Evolutionary conservation across 768 basidiomycete genomes (phyloP).

Genomic region (Suillus sp.): DNA sequence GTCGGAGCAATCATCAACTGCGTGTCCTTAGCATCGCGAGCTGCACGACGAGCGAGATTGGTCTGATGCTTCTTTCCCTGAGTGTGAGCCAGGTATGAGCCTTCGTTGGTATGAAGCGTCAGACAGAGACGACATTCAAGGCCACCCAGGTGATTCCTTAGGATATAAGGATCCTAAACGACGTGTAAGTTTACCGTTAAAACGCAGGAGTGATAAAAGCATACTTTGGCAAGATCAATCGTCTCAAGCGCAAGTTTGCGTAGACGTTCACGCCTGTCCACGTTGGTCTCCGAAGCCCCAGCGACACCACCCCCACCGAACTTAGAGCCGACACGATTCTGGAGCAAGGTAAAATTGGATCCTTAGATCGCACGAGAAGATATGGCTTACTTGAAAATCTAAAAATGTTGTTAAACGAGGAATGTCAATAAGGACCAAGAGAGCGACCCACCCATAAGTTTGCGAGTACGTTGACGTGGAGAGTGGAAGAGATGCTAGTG

Average conservation of each 20-base stretch:
- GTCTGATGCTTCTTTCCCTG: slow-evolving; percentile 99
- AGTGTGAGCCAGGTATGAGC: slow-evolving; percentile 97
- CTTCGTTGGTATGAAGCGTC: slow-evolving; percentile 99
- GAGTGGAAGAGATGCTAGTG: neutral
- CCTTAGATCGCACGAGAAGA: neutral
- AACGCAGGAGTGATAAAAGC: slow-evolving; percentile 17
- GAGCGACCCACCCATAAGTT: slow-evolving; percentile 3
- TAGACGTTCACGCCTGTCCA: slow-evolving; percentile 93
- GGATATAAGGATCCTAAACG: slow-evolving; percentile 90
- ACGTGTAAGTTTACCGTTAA: slow-evolving; percentile 15
- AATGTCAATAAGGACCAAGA: neutral
- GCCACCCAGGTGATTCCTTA: slow-evolving; percentile 97
- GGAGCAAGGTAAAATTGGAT: slow-evolving; percentile 14
- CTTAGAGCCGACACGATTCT: slow-evolving; percentile 96
- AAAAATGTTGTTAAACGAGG: neutral
- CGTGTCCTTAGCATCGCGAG: slow-evolving; percentile 95
- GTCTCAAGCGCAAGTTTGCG: slow-evolving; percentile 96
- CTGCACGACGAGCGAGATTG: slow-evolving; percentile 94
- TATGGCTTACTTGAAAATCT: slow-evolving; percentile 68
- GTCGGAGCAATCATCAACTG: slow-evolving; percentile 88
- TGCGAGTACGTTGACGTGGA: neutral
- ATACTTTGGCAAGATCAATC: slow-evolving; percentile 94
- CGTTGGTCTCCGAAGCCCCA: slow-evolving; percentile 92
- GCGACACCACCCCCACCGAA: slow-evolving; percentile 97
- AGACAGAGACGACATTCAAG: slow-evolving; percentile 98